Percentiles rank a stretch among this genome's conserved stretches.
Conservation (phyloP, 2,329 filamentous ascomycete genomes). For the Calcarisporium arbuscula region DNA sequence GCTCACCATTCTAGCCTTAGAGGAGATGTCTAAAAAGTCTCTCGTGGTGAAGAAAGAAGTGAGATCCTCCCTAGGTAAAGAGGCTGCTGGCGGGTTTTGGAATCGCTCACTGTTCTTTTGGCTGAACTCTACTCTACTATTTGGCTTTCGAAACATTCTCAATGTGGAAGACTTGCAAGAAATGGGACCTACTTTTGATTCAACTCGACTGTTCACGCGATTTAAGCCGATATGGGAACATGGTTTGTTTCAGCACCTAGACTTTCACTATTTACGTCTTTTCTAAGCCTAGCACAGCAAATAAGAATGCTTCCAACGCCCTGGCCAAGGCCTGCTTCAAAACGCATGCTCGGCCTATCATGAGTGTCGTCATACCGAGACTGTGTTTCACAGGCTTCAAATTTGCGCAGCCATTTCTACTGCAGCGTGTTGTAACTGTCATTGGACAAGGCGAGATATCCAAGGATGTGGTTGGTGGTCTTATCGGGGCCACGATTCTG, state of each 20-base stretch:
- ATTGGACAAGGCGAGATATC: conserved; percentile 14
- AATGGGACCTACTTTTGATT: conserved; percentile 11
- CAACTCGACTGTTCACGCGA: conserved; percentile 1
- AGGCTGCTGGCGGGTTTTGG: conserved; percentile 19
- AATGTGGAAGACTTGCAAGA: conserved; percentile 23
- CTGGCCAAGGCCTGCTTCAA: conserved; percentile 9
- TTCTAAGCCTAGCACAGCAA: neutral
- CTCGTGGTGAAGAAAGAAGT: neutral
- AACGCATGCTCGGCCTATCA: conserved; percentile 9
- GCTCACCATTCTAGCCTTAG: conserved; percentile 25
- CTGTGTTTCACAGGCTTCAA: conserved; percentile 23
- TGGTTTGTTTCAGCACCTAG: no score
- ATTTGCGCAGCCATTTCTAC: conserved; percentile 34
- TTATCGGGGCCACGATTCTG: conserved; percentile 32
- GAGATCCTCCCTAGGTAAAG: neutral
- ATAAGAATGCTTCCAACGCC: conserved; percentile 3
- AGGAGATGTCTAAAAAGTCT: conserved; percentile 20
- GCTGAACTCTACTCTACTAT: conserved; percentile 19
- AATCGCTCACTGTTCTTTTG: conserved; percentile 21
- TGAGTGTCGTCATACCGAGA: conserved; percentile 20
- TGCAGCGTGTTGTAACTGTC: conserved; percentile 23
- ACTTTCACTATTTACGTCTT: no score
- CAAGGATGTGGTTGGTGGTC: conserved; percentile 19
- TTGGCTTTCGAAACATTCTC: conserved; percentile 25
- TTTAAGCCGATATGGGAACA: conserved; percentile 3